Conservation (phyloP, 176 grass and related monocot species). For the Phoenix roebelenii region DNA sequence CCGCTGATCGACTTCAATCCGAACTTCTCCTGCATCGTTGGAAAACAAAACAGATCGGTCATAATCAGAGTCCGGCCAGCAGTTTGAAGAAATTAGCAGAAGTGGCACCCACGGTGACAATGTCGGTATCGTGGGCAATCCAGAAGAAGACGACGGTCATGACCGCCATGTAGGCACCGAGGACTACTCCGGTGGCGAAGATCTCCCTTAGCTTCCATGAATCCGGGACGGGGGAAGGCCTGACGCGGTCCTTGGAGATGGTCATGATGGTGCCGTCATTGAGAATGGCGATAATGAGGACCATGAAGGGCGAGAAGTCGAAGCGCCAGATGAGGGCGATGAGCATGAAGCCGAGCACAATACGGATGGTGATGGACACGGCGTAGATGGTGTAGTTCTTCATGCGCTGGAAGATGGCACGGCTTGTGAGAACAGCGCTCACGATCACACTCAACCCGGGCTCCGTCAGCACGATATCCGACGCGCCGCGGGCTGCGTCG, state of each 20-base stretch:
- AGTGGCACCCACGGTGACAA: constrained; percentile 35
- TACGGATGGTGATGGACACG: constrained; percentile 95
- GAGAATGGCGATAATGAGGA: constrained; percentile 90
- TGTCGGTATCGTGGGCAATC: constrained; percentile 63
- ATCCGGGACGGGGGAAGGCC: constrained; percentile 74
- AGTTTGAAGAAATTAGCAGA: no score
- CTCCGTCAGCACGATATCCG: constrained; percentile 96
- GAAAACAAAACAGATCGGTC: no score
- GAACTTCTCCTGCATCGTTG: constrained; percentile 23
- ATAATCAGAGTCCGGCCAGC: no score
- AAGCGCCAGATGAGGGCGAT: constrained; percentile 89
- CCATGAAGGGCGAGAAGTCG: constrained; percentile 99
- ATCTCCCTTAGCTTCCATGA: constrained; percentile 97
- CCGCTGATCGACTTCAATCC: constrained; percentile 33
- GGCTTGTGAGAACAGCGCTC: constrained; percentile 81
- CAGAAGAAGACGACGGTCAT: constrained; percentile 86
- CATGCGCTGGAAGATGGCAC: constrained; percentile 98
- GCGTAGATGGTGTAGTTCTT: constrained; percentile 99
- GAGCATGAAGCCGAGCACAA: constrained; percentile 85
- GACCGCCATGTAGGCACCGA: constrained; percentile 86
- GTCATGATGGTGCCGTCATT: constrained; percentile 99
- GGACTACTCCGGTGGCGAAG: constrained; percentile 86
- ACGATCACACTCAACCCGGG: constrained; percentile 96
- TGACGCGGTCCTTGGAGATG: constrained; percentile 98
- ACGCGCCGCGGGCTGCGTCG: constrained; percentile 76